Conservation (phyloP, 495 filamentous ascomycete species). For the Hypomontagnella submonticulosa region DNA sequence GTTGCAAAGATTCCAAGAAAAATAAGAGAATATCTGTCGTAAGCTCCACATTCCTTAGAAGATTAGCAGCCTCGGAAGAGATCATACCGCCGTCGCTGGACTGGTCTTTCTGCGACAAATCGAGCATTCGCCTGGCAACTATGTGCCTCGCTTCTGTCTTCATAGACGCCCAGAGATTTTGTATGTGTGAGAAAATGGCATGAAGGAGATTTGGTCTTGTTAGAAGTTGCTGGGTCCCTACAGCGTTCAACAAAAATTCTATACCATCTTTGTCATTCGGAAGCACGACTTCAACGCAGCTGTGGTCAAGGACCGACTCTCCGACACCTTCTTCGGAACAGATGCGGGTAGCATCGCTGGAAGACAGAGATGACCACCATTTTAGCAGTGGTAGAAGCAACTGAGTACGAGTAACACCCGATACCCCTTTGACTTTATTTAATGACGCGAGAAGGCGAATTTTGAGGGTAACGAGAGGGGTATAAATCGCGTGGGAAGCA, state of each 20-base stretch:
- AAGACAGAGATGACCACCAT: slow-evolving; percentile 67
- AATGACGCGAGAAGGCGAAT: slow-evolving; percentile 74
- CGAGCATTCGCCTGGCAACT: slow-evolving; percentile 68
- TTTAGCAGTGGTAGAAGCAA: slow-evolving; percentile 75
- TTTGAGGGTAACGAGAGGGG: slow-evolving; percentile 75
- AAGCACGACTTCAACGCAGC: slow-evolving; percentile 69
- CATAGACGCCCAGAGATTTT: slow-evolving; percentile 75
- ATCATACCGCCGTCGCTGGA: slow-evolving; percentile 42
- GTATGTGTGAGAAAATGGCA: slow-evolving; percentile 72
- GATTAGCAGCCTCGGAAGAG: slow-evolving; percentile 69
- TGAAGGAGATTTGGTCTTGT: slow-evolving; percentile 64
- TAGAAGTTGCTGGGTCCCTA: slow-evolving; percentile 57
- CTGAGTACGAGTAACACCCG: slow-evolving; percentile 71
- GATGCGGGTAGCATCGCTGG: slow-evolving; percentile 49
- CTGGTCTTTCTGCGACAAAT: slow-evolving; percentile 52
- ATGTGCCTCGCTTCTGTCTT: slow-evolving; percentile 69
- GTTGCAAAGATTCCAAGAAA: slow-evolving; percentile 76
- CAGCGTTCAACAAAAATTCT: slow-evolving; percentile 64
- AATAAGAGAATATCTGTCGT: slow-evolving; percentile 74
- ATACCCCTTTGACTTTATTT: slow-evolving; percentile 75
- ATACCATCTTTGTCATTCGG: slow-evolving; percentile 75
- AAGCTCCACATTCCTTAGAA: slow-evolving; percentile 73
- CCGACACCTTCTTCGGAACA: slow-evolving; percentile 69
- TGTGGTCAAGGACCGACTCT: slow-evolving; percentile 65
- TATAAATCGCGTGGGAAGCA: slow-evolving; percentile 72